Conservation (phyloP, 805 yeast genomes). For the Barnettozyma siamensis region DNA sequence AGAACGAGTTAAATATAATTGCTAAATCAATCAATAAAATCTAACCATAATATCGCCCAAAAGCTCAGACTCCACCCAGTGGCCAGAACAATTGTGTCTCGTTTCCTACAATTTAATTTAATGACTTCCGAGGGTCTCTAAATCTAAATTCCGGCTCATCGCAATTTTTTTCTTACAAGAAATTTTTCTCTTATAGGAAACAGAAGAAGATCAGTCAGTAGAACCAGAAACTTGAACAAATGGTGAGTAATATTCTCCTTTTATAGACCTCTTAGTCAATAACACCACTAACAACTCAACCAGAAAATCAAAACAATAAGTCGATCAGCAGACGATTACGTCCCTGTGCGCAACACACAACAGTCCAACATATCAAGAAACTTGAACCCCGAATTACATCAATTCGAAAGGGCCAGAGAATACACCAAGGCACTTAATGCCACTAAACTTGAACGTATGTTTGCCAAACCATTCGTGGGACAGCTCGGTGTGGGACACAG, state of each 20-base stretch:
- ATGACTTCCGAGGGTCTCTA: neutral
- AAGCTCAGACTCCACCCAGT: too few species aligned
- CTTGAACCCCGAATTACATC: constrained; percentile 90
- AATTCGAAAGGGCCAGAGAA: constrained; percentile 95
- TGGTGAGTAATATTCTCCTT: too few species aligned
- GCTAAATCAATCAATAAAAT: too few species aligned
- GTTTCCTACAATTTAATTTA: too few species aligned
- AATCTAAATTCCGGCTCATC: constrained; percentile 8
- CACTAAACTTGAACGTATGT: constrained; percentile 91
- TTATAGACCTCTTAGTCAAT: too few species aligned
- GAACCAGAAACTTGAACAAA: neutral
- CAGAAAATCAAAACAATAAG: constrained; percentile 26
- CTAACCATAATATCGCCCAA: too few species aligned
- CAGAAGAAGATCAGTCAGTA: too few species aligned
- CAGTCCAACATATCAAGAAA: constrained; percentile 84
- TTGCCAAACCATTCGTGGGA: constrained; percentile 95
- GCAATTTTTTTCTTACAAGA: constrained; percentile 2
- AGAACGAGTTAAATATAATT: too few species aligned
- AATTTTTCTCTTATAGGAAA: neutral
- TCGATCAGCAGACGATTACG: constrained; percentile 84
- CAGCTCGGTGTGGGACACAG: constrained; percentile 93
- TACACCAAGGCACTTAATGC: constrained; percentile 93
- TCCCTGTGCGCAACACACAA: constrained; percentile 88
- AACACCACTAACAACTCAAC: too few species aligned
- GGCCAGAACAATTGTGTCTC: too few species aligned